These are phyloP conservation scores for Naganishia sp. DNA, from an alignment of 1,284 basidiomycete genomes.

Conservation along the genomic window DNA sequence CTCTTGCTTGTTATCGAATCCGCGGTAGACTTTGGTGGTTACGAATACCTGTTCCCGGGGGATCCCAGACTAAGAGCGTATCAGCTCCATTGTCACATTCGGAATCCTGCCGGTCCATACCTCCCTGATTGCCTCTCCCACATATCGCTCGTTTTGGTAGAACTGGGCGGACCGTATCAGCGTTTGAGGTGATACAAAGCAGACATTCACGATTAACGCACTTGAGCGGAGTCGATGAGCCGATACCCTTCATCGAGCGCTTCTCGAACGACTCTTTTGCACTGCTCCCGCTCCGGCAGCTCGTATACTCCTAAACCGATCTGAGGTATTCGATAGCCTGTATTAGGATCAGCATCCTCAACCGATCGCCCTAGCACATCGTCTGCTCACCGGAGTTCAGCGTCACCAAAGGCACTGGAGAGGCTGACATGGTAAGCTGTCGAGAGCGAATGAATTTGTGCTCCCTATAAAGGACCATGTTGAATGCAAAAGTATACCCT, in stretches of 20 bases:
- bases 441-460: too few species aligned
- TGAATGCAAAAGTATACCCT: too few species aligned
- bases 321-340: conserved; percentile 25
- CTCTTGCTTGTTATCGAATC: conserved; percentile 30
- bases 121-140: conserved; percentile 34
- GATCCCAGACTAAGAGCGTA: conserved; percentile 27
- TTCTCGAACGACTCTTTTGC: conserved; percentile 79
- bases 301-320: conserved; percentile 34
- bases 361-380: background rate
- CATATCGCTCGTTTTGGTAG: conserved; percentile 34
- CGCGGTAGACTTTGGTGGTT: conserved; percentile 36
- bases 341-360: background rate
- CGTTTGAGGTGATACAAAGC: background rate
- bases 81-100: background rate
- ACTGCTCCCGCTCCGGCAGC: conserved; percentile 2
- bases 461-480: too few species aligned
- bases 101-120: background rate
- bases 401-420: background rate
- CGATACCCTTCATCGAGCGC: conserved; percentile 62
- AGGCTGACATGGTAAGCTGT: background rate
- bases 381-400: conserved; percentile 5
- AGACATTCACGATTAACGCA: conserved; percentile 1
- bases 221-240: conserved; percentile 36
- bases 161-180: conserved; percentile 6
- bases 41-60: conserved; percentile 31